Conservation (phyloP, 1,139 yeast species). For the Maudiozyma humilis region DNA sequence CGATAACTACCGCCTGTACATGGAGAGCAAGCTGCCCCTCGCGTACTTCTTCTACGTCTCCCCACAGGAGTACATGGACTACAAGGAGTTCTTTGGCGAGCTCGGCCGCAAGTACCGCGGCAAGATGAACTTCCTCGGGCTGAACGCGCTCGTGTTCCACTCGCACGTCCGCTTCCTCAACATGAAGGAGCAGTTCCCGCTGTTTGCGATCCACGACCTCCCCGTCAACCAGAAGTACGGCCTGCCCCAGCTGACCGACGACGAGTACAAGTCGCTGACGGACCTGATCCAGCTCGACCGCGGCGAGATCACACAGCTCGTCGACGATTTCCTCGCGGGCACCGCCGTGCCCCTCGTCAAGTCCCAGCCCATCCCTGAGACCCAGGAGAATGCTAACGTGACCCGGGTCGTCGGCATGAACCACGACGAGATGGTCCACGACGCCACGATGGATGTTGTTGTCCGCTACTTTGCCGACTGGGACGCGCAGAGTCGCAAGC, state of each 20-base stretch:
- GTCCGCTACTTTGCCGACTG: constrained; percentile 96
- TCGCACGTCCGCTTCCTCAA: constrained; percentile 82
- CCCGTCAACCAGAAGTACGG: constrained; percentile 67
- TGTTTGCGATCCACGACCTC: constrained; percentile 79
- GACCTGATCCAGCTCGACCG: constrained; percentile 31
- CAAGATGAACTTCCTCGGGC: constrained; percentile 74
- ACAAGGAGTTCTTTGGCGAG: constrained; percentile 45
- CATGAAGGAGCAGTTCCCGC: constrained; percentile 79
- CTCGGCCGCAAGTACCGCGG: constrained; percentile 75
- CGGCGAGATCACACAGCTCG: constrained; percentile 48
- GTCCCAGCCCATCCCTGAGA: constrained; percentile 80
- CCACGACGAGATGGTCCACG: constrained; percentile 61
- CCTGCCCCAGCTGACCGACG: constrained; percentile 39
- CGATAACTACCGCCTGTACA: constrained; percentile 66
- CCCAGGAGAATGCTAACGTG: constrained; percentile 57
- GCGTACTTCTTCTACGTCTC: constrained; percentile 79
- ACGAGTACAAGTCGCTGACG: constrained; percentile 25
- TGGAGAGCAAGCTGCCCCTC: constrained; percentile 65
- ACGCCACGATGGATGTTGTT: constrained; percentile 70
- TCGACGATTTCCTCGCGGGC: constrained; percentile 57
- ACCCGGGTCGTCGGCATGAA: constrained; percentile 76
- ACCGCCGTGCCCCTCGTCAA: constrained; percentile 64
- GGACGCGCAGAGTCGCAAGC: constrained; percentile 96
- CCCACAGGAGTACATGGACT: constrained; percentile 55
- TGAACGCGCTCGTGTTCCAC: constrained; percentile 74